Percentiles rank a stretch among this genome's conserved stretches.
Evolutionary conservation across 108 stramenopile species (phyloP).

Genomic region (Pseudonitzschia delicatissima): DNA sequence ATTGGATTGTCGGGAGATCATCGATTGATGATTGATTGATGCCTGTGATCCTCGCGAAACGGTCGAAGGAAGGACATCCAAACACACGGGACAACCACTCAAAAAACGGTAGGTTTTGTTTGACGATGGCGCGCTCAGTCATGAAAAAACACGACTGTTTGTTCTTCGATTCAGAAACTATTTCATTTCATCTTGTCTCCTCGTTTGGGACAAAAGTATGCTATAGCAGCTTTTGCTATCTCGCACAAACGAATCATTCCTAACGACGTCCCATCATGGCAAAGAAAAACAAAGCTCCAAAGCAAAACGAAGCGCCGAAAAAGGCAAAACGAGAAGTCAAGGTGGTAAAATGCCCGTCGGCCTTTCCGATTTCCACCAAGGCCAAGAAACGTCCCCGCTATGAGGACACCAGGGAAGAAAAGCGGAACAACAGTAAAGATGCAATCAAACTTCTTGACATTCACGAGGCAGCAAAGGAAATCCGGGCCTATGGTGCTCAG

Average conservation of each 20-base stretch:
- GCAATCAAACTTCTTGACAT: constrained; percentile 47
- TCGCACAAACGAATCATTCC: constrained; percentile 3
- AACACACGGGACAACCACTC: neutral
- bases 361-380: constrained; percentile 58
- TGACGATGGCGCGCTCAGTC: neutral
- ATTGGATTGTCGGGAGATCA: too few relatives aligned
- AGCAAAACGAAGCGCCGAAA: constrained; percentile 6
- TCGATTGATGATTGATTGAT: too few relatives aligned
- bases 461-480: constrained; percentile 66
- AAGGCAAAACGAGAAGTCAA: constrained; percentile 38
- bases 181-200: neutral
- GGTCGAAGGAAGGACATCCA: too few relatives aligned
- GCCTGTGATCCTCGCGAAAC: too few relatives aligned
- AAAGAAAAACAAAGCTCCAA: constrained; percentile 4
- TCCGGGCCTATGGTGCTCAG: constrained; percentile 68
- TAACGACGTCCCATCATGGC: constrained; percentile 7
- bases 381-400: constrained; percentile 20
- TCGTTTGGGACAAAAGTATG: neutral
- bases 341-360: constrained; percentile 56
- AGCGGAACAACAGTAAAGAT: constrained; percentile 8
- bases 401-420: constrained; percentile 4
- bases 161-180: neutral
- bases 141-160: neutral
- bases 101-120: too few relatives aligned
- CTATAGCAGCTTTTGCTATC: neutral